Evolutionary conservation across 805 yeast species (phyloP).

Genomic region (Hanseniaspora pseudoguilliermondii): DNA sequence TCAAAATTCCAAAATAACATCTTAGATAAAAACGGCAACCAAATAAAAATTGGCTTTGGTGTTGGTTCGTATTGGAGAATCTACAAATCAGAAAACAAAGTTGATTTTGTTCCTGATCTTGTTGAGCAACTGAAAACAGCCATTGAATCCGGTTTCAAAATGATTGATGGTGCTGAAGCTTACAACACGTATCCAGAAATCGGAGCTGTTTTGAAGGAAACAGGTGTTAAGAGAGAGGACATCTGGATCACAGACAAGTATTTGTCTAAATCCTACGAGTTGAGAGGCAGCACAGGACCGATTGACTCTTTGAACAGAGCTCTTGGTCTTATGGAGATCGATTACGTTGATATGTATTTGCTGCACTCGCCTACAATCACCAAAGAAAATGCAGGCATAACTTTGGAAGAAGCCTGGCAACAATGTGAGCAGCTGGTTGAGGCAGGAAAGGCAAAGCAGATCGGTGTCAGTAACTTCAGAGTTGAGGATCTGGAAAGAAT

Average conservation of each 20-base stretch:
- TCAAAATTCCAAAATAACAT: conserved; percentile 10
- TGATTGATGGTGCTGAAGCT: conserved; percentile 54
- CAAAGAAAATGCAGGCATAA: conserved; percentile 33
- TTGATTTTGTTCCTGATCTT: conserved; percentile 27
- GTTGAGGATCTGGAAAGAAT: conserved; percentile 37
- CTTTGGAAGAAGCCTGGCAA: conserved; percentile 45
- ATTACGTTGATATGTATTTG: conserved; percentile 48
- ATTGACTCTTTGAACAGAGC: conserved; percentile 34
- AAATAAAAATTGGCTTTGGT: conserved; percentile 30
- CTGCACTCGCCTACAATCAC: conserved; percentile 50
- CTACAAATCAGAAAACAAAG: conserved; percentile 20
- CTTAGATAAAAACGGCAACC: conserved; percentile 7
- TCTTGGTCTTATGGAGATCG: conserved; percentile 35
- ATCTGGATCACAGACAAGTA: conserved; percentile 52
- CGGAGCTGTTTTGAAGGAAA: conserved; percentile 36
- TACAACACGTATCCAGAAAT: conserved; percentile 49
- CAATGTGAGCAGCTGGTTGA: conserved; percentile 39
- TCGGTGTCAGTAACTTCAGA: conserved; percentile 59
- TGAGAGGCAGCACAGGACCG: conserved; percentile 31
- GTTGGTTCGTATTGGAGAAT: conserved; percentile 36
- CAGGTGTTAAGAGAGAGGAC: conserved; percentile 32
- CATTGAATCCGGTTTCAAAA: conserved; percentile 40
- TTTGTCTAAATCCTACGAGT: conserved; percentile 27
- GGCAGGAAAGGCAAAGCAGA: conserved; percentile 46
- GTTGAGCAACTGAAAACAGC: conserved; percentile 38